Percentiles rank a stretch among this genome's conserved stretches.
phyloP scores from a whole-genome alignment of 176 grass and related monocot genomes.

The Oropetium thomaeum region DNA sequence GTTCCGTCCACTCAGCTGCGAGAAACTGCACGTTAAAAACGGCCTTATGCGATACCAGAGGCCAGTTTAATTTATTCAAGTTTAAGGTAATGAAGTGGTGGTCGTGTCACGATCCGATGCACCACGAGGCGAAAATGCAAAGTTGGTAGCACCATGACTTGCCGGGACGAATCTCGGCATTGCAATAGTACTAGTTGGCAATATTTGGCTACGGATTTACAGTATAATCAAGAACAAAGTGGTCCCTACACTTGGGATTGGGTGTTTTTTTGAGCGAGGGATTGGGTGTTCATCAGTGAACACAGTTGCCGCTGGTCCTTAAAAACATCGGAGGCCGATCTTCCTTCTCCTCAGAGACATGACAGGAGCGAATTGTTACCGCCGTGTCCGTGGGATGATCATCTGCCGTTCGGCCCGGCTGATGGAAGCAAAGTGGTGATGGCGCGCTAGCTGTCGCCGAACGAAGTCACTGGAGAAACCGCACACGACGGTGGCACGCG shows the following conservation, averaged over 20 bases:
- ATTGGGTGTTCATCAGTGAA: no score
- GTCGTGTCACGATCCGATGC: not conserved
- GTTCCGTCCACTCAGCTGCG: not conserved
- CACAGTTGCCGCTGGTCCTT: not conserved
- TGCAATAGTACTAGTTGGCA: no score
- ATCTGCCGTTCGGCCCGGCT: not conserved
- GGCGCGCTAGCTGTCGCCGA: not conserved
- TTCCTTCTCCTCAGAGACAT: not conserved
- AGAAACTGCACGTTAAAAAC: conserved; percentile 1
- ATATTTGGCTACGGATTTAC: no score
- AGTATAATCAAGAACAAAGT: no score
- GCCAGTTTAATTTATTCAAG: conserved; percentile 27
- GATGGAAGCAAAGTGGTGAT: not conserved
- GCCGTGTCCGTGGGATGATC: no score
- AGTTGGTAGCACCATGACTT: not conserved
- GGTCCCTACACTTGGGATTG: not conserved
- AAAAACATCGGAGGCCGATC: not conserved
- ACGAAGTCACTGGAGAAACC: not conserved
- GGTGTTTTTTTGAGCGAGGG: no score
- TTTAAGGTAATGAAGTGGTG: not conserved
- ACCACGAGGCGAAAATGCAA: not conserved
- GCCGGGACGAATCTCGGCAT: not conserved
- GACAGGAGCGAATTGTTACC: no score
- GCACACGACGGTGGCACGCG: not conserved
- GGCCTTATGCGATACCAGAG: conserved; percentile 37